Percentiles rank a stretch among this genome's conserved stretches.
phyloP scores from a whole-genome alignment of 164 flowering plant species.

The Macadamia tetraphylla region DNA sequence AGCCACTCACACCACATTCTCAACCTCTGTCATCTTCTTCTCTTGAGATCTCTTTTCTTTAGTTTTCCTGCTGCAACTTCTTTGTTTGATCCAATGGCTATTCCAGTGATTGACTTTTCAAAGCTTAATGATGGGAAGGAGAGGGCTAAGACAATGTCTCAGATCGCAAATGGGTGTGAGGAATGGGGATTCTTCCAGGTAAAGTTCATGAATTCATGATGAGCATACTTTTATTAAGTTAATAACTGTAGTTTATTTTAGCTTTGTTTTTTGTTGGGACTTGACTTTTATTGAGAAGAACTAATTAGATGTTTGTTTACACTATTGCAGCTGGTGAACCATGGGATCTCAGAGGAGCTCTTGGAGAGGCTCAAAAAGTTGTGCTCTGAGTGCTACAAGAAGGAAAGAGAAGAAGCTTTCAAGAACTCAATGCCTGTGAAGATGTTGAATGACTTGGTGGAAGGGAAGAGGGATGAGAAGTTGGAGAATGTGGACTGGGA shows the following conservation, averaged over 20 bases:
- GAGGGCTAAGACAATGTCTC: slow-evolving; percentile 55
- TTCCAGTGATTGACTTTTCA: slow-evolving; percentile 90
- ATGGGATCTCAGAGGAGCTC: slow-evolving; percentile 77
- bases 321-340: slow-evolving; percentile 68
- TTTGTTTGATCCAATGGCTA: slow-evolving; percentile 38
- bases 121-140: slow-evolving; percentile 57
- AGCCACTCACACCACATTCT: neutral
- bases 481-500: slow-evolving; percentile 79
- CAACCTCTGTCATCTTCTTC: neutral
- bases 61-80: neutral
- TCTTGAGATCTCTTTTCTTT: neutral
- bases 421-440: slow-evolving; percentile 38
- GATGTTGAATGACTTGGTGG: slow-evolving; percentile 46
- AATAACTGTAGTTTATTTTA: neutral
- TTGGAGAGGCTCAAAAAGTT: slow-evolving; percentile 80
- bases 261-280: neutral
- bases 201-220: neutral
- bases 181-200: slow-evolving; percentile 96
- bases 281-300: neutral
- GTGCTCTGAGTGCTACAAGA: slow-evolving; percentile 49
- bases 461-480: slow-evolving; percentile 33
- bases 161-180: slow-evolving; percentile 62
- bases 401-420: slow-evolving; percentile 66
- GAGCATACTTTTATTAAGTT: no score
- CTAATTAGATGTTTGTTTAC: neutral